A percentile compares a stretch with the other conserved stretches of the same genome.
These are phyloP conservation scores for Rhodotorula mucilaginosa DNA, from an alignment of 1,284 basidiomycete genomes.

Conservation along the genomic window DNA sequence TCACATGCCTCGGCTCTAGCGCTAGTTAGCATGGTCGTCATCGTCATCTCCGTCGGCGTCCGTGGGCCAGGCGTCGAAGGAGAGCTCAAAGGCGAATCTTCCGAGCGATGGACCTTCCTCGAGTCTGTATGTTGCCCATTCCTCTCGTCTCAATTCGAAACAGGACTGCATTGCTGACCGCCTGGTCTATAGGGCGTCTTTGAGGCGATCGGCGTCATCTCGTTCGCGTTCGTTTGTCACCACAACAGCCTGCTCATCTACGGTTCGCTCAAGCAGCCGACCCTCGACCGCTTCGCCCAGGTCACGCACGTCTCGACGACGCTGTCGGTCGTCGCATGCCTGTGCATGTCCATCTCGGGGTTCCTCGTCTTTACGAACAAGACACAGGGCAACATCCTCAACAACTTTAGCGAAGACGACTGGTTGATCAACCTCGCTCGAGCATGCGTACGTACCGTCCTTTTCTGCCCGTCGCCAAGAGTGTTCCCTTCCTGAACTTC, in stretches of 20 bases:
- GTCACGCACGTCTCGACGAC: conserved; percentile 89
- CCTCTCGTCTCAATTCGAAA: neutral
- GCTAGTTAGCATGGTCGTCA: conserved; percentile 79
- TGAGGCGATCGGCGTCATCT: conserved; percentile 70
- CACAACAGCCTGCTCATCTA: conserved; percentile 71
- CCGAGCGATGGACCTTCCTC: conserved; percentile 65
- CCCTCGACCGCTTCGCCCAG: conserved; percentile 86
- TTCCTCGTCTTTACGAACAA: conserved; percentile 86
- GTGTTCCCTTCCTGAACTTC: no score
- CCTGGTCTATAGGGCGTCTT: conserved; percentile 66
- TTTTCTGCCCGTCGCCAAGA: neutral
- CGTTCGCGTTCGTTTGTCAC: conserved; percentile 57
- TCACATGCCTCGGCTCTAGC: conserved; percentile 82
- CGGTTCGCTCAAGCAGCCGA: conserved; percentile 85
- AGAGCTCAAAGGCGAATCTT: conserved; percentile 67
- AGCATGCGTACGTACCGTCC: conserved; percentile 25
- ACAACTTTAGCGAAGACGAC: conserved; percentile 76
- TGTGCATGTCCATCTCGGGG: conserved; percentile 81
- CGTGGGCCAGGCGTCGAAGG: conserved; percentile 78
- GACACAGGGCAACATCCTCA: conserved; percentile 75
- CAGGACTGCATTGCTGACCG: no score
- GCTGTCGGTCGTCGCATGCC: conserved; percentile 75
- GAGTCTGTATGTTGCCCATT: conserved; percentile 50
- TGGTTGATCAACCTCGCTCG: conserved; percentile 43
- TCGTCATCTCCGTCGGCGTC: conserved; percentile 81